Base-by-base conservation (phyloP, 371 early-diverging fungal species). In the Mortierella sp. region DNA sequence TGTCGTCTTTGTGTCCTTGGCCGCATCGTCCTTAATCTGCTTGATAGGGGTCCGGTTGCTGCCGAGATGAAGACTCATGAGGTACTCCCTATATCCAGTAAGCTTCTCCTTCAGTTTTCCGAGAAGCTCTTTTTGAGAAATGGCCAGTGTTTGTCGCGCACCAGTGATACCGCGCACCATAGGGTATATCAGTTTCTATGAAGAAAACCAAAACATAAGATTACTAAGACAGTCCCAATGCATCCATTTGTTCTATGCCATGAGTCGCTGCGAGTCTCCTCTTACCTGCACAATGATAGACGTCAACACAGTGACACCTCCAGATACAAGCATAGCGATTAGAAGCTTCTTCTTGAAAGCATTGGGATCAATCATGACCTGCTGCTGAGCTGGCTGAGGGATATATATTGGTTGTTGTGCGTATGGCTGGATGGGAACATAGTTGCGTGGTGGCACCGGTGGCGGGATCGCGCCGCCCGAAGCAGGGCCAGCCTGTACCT, bases 371-470 rank as follows among this genome's bases (percentile, higher is more conserved):
- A 50, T 56, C 3, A 50, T 61, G 42, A 51, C 47, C 41, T 54
- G 58, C 27, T 47, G 67, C 50, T 60, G 72, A 2, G 39, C 60
- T n/a, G 47, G 69, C 14, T 57, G 64, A 7, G 50, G 72, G 15
- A 56, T 43, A 37, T 63, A 69, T 39, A 60, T 47, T 3, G 63
- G 56, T 37, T 64, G 76, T 4, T 64, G 76, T 2, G 67, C 42
- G 19, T 72, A 63, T 26, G 44, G 23, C 17, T 50, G 63, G 3
- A 27, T 41, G 6, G 71, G 60, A 0, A 70, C 57, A 56, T 79
- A 79, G 21, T 68, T 76, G 50, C 81, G 80, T 41, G 81, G 81
- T 15, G 81, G 81, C 19, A 81, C 68, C 23, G 78, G 71, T 8
- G 81, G 81, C 12, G 78, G 62, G 1, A 31, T 56, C 8, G 60